These are phyloP conservation scores for Fraxinus nigra DNA, from an alignment of 305 asterid genomes.

Conservation along the genomic window DNA sequence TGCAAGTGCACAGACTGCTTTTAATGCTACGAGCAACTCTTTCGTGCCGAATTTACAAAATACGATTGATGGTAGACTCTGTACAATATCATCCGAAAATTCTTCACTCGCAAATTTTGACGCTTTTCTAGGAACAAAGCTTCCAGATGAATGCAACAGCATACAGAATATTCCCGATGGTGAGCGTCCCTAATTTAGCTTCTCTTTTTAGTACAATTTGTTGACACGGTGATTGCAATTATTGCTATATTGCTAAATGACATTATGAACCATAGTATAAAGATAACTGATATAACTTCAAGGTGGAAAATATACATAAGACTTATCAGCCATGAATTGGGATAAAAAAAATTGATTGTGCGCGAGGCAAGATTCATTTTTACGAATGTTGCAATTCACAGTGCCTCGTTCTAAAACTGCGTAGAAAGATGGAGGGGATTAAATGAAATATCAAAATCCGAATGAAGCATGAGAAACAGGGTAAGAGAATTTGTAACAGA, in stretches of 20 bases:
- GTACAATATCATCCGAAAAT: conserved; percentile 23
- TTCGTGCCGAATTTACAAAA: conserved; percentile 19
- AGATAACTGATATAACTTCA: background rate
- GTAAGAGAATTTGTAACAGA: background rate
- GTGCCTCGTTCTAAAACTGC: conserved; percentile 4
- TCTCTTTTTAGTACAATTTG: background rate
- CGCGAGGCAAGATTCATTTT: background rate
- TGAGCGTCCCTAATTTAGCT: conserved; percentile 24
- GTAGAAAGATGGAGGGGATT: conserved; percentile 8
- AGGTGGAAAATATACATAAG: conserved; percentile 5
- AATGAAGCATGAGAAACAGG: conserved; percentile 3
- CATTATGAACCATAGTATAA: background rate
- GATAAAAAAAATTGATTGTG: background rate
- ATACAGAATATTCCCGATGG: conserved; percentile 22
- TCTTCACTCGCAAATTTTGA: conserved; percentile 24
- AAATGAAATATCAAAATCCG: background rate
- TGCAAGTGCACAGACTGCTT: conserved; percentile 20
- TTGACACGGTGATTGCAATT: background rate
- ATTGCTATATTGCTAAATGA: background rate
- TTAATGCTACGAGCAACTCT: conserved; percentile 31
- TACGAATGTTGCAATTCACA: background rate
- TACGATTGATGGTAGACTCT: conserved; percentile 23
- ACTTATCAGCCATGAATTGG: conserved; percentile 7
- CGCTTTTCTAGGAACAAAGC: conserved; percentile 24
- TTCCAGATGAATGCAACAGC: conserved; percentile 11